A percentile compares a stretch with the other conserved stretches of the same genome.
Conservation (phyloP, 1,284 basidiomycete species). For the Boletus albobrunnescens region DNA sequence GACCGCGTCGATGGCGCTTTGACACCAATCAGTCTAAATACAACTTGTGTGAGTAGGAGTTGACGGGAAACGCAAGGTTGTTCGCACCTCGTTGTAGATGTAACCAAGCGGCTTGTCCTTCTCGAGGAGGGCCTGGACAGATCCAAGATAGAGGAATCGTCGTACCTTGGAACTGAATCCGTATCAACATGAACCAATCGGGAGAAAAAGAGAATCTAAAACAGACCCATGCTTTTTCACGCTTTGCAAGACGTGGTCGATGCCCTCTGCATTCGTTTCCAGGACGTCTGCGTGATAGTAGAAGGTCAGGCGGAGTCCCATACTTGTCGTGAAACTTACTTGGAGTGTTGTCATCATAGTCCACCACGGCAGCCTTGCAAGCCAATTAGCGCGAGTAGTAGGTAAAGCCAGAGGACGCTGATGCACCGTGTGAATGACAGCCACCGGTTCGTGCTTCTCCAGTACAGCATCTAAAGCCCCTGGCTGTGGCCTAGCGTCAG, state of each 20-base stretch:
- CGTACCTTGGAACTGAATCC: not conserved
- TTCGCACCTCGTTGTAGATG: constrained; percentile 1
- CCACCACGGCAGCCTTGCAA: constrained; percentile 4
- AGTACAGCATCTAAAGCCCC: not conserved
- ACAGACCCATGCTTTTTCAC: constrained; percentile 1
- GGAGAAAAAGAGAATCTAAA: not conserved
- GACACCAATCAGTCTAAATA: constrained; percentile 1
- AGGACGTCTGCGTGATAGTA: not conserved
- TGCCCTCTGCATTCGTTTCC: constrained; percentile 2
- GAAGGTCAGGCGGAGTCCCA: not conserved
- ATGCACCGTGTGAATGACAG: not conserved
- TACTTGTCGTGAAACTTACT: not conserved
- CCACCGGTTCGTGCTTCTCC: not conserved
- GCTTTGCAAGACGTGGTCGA: constrained; percentile 1
- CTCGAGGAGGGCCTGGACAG: constrained; percentile 1
- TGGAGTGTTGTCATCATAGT: not conserved
- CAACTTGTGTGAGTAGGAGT: not conserved
- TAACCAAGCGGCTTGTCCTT: constrained; percentile 2
- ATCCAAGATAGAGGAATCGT: constrained; percentile 1
- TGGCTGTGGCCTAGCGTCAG: not conserved
- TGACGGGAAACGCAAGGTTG: not conserved
- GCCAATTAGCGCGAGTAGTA: not conserved
- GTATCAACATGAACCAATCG: not conserved
- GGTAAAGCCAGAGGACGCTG: not conserved
- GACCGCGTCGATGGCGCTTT: constrained; percentile 3